Percentiles rank a stretch among this genome's conserved stretches.
phyloP scores from a whole-genome alignment of 139 green algal species.

The Pleodorina starrii region DNA sequence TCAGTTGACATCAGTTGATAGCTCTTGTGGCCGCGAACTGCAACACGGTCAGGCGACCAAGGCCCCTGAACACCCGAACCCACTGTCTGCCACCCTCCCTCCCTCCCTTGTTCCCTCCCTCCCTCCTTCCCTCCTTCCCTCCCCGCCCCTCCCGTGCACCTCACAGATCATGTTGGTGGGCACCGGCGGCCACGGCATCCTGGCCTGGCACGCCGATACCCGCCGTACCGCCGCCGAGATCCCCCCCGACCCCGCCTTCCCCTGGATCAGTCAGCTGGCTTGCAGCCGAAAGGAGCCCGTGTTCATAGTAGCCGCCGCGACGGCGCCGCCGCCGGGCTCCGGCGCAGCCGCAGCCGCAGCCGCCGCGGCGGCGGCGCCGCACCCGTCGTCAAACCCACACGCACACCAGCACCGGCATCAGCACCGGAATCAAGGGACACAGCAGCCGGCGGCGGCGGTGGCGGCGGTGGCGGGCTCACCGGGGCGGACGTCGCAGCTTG shows the following conservation, averaged over 20 bases:
- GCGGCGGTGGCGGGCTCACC: too few relatives aligned
- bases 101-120: neutral
- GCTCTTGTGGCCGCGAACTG: too few relatives aligned
- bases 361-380: neutral
- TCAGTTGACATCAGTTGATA: too few relatives aligned
- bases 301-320: conserved; percentile 47
- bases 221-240: conserved; percentile 59
- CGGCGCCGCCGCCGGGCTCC: conserved; percentile 18
- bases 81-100: too few relatives aligned
- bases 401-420: too few relatives aligned
- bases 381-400: too few relatives aligned
- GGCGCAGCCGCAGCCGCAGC: neutral
- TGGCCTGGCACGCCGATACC: conserved; percentile 69
- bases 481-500: neutral
- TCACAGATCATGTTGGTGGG: conserved; percentile 64
- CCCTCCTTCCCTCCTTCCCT: neutral
- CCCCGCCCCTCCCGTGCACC: neutral
- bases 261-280: conserved; percentile 43
- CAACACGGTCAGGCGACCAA: too few relatives aligned
- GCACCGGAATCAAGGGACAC: too few relatives aligned
- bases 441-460: neutral
- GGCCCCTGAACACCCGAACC: too few relatives aligned
- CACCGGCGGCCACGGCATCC: conserved; percentile 47
- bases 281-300: conserved; percentile 56
- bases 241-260: conserved; percentile 32